Evolutionary conservation across 345 rosid genomes (phyloP), one percentile per base, ranked within the genome.

Genomic region (Mallotus nudiflorus): DNA sequence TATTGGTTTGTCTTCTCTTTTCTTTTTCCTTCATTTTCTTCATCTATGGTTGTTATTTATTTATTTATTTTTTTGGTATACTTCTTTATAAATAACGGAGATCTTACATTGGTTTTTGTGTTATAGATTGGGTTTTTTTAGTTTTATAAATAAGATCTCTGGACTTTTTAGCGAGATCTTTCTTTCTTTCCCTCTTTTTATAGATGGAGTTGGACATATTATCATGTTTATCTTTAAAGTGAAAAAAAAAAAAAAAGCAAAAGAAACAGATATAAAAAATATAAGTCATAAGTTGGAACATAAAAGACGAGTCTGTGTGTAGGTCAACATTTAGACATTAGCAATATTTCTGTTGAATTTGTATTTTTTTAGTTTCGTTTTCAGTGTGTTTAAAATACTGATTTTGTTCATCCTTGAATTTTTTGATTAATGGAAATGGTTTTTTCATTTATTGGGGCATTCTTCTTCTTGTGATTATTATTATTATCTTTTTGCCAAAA

Each of bases 71-170:
- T 54, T 22, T 5, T 25, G 40, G 48, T 28, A 33, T 20, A 28
- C 35, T 49, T 33, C 55, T 51, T 37, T 66, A 0, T 44, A 42
- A 58, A n/a, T 39, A 44, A 18, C 31, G 22, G 53, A 52, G 72
- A 66, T 67, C 70, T 67, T 61, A 28, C n/a, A 58, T 60, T 66
- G 66, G 58, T 72, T 64, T 66, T 66, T 60, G 33, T 57, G 35
- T 49, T 64, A 44, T 13, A 53, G 51, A 57, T 27, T 66, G 9
- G 40, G 35, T 22, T 31, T 27, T 16, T 24, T 35, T 15, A 50
- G 28, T 31, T 27, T 16, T 24, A 35, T 15, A 50, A 49, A 35
- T 45, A 49, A 54, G 78, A 76, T 74, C 69, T 72, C 72, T 55
- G 37, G 8, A 7, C 13, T 48, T 45, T 68, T 46, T 27, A 73